These are phyloP conservation scores for Rhodotorula sp. DNA, from an alignment of 1,284 basidiomycete genomes.

Conservation along the genomic window DNA sequence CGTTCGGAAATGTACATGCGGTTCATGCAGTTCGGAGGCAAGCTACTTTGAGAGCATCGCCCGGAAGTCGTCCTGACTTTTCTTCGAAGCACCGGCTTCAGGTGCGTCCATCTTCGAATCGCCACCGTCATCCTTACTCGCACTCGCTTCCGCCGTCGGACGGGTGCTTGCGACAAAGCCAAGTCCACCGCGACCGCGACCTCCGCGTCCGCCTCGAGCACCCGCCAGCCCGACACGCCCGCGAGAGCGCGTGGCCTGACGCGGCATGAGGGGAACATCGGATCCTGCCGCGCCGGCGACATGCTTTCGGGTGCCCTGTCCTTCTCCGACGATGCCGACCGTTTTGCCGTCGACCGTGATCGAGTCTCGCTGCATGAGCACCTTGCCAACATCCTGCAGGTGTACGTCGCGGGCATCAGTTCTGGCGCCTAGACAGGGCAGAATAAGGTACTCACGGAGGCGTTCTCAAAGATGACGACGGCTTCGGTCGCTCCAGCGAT, in stretches of 20 bases:
- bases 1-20: too few species aligned
- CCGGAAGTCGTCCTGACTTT: conserved; percentile 37
- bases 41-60: conserved; percentile 30
- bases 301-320: conserved; percentile 8
- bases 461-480: conserved; percentile 68
- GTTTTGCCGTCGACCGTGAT: conserved; percentile 22
- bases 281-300: neutral
- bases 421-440: neutral
- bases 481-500: conserved; percentile 52
- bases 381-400: conserved; percentile 69
- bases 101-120: neutral
- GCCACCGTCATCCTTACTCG: neutral
- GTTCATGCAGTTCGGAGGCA: too few species aligned
- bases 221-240: conserved; percentile 30
- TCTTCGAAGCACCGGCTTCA: neutral
- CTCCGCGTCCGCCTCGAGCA: conserved; percentile 20
- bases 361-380: conserved; percentile 59
- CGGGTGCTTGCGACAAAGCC: neutral
- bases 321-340: conserved; percentile 26
- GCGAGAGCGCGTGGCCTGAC: conserved; percentile 26
- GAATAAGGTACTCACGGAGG: conserved; percentile 60
- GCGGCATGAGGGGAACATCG: conserved; percentile 26
- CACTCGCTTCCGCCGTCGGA: neutral
- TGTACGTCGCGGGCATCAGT: neutral
- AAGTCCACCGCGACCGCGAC: conserved; percentile 4